A percentile compares a stretch with the other conserved stretches of the same genome.
Conservation (phyloP, 495 filamentous ascomycete species). For the Aspergillus coremiiformis region DNA sequence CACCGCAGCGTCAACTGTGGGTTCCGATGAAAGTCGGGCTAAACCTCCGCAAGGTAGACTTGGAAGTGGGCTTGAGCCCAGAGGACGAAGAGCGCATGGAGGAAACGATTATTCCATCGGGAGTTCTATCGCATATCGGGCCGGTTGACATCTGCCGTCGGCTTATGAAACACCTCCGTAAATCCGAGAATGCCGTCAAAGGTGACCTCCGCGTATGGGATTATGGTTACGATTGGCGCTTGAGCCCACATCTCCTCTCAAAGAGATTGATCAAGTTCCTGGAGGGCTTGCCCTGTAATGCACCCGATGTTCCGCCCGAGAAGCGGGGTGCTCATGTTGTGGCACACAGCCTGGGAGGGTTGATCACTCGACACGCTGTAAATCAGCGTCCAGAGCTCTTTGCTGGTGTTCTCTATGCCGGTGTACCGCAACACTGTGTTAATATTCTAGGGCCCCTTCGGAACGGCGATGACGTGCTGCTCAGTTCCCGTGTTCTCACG, state of each 20-base stretch:
- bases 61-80: constrained; percentile 75
- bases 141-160: constrained; percentile 83
- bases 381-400: constrained; percentile 86
- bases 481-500: constrained; percentile 85
- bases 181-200: constrained; percentile 60
- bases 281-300: constrained; percentile 67
- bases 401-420: constrained; percentile 78
- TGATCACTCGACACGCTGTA: constrained; percentile 84
- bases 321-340: constrained; percentile 71
- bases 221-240: constrained; percentile 93
- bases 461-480: constrained; percentile 82
- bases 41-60: constrained; percentile 84
- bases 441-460: constrained; percentile 87
- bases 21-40: constrained; percentile 90
- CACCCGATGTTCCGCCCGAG: constrained; percentile 35
- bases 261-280: constrained; percentile 62
- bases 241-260: constrained; percentile 75
- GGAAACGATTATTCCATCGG: constrained; percentile 70
- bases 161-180: constrained; percentile 68
- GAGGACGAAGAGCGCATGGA: constrained; percentile 85
- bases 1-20: constrained; percentile 80
- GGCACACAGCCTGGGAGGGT: constrained; percentile 81
- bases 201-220: constrained; percentile 75
- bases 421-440: constrained; percentile 75
- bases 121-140: constrained; percentile 83